A percentile compares a stretch with the other conserved stretches of the same genome.
Evolutionary conservation across 2,329 filamentous ascomycete species (phyloP).

Genomic region (Endoconidiophora laricicola): DNA sequence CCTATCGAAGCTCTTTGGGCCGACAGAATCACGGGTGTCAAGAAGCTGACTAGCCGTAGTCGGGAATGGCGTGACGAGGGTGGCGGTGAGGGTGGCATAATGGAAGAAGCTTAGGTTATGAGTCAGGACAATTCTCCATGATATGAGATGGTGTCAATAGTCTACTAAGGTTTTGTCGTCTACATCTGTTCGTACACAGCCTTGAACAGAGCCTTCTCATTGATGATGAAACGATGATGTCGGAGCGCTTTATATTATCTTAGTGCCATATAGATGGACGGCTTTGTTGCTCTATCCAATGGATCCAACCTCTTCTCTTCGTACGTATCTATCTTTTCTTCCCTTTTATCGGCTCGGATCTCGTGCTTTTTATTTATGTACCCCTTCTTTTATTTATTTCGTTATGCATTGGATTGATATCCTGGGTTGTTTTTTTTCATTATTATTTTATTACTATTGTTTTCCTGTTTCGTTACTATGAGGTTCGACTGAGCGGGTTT

Average conservation of each 20-base stretch:
- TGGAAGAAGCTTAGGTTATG: constrained; percentile 35
- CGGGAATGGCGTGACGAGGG: constrained; percentile 83
- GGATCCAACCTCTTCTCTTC: not conserved
- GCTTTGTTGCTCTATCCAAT: not conserved
- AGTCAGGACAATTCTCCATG: not conserved
- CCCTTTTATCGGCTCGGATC: not conserved
- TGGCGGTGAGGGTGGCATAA: constrained; percentile 52
- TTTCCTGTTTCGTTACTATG: not conserved
- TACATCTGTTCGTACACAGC: not conserved
- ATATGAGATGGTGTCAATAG: too few relatives aligned
- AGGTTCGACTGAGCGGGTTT: not conserved
- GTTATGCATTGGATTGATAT: constrained; percentile 1
- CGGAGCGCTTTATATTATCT: too few relatives aligned
- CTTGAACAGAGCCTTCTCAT: not conserved
- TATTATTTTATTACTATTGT: constrained; percentile 4
- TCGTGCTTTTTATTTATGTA: constrained; percentile 8
- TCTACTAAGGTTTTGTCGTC: not conserved
- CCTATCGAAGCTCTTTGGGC: constrained; percentile 85
- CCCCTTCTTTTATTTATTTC: constrained; percentile 2
- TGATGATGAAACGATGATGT: too few relatives aligned
- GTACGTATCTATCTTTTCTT: not conserved
- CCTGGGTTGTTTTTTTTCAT: constrained; percentile 1
- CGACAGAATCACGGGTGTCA: constrained; percentile 62
- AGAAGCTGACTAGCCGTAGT: constrained; percentile 63
- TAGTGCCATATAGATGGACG: not conserved